Conservation (phyloP, 495 filamentous ascomycete genomes). For the Monascus purpureus region DNA sequence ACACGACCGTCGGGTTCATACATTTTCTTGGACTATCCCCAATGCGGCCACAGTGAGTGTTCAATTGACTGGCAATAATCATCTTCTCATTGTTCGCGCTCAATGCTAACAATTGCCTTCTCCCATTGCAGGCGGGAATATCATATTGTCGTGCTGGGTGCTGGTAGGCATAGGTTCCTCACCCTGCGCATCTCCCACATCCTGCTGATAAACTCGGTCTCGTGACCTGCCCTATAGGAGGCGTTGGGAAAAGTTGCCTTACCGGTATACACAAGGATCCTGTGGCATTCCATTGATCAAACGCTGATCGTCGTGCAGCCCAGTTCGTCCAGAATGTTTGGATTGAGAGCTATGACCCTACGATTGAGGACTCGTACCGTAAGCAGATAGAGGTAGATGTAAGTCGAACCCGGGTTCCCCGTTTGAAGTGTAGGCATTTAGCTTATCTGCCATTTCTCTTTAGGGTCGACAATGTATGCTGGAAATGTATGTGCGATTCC, state of each 20-base stretch:
- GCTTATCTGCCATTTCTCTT: slow-evolving; percentile 11
- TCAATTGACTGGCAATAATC: slow-evolving; percentile 2
- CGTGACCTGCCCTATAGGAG: slow-evolving; percentile 64
- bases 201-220: slow-evolving; percentile 1
- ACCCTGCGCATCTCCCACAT: slow-evolving; percentile 1
- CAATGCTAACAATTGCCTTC: slow-evolving; percentile 12
- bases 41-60: slow-evolving; percentile 42
- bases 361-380: slow-evolving; percentile 94
- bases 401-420: too few species aligned
- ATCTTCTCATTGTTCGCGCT: slow-evolving; percentile 2
- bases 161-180: slow-evolving; percentile 41
- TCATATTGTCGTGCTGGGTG: slow-evolving; percentile 81
- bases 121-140: slow-evolving; percentile 54
- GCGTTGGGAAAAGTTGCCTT: slow-evolving; percentile 95
- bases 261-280: slow-evolving; percentile 53
- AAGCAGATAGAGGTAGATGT: slow-evolving; percentile 94
- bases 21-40: too few species aligned
- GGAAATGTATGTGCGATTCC: slow-evolving; percentile 61
- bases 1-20: too few species aligned
- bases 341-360: slow-evolving; percentile 98
- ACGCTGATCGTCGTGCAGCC: slow-evolving; percentile 37
- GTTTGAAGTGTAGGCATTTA: too few species aligned
- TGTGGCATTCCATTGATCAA: slow-evolving; percentile 7
- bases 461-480: slow-evolving; percentile 91
- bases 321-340: slow-evolving; percentile 99